phyloP scores from a whole-genome alignment of 208 protist species.

The Wallacemonas sp. region DNA sequence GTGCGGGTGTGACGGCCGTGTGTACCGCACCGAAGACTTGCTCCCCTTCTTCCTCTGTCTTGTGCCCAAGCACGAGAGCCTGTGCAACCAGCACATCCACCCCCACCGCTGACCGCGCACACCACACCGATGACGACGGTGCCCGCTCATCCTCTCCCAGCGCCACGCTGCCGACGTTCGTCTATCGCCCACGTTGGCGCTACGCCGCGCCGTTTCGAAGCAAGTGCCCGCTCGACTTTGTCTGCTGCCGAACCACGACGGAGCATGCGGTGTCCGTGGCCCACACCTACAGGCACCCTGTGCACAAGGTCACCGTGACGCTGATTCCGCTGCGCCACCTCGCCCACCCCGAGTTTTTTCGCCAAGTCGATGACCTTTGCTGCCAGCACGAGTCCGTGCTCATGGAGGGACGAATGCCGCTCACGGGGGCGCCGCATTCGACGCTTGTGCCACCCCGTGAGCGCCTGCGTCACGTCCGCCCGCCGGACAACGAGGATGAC shows the following conservation, averaged over 20 bases:
- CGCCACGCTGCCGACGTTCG: constrained; percentile 20
- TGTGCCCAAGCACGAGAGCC: too few species aligned
- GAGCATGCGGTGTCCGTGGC: constrained; percentile 40
- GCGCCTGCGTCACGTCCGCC: constrained; percentile 20
- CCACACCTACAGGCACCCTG: constrained; percentile 58
- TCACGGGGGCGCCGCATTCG: constrained; percentile 56
- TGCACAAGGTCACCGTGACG: constrained; percentile 53
- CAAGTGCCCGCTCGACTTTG: constrained; percentile 50
- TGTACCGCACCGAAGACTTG: too few species aligned
- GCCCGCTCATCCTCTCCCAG: too few species aligned
- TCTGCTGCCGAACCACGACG: constrained; percentile 29
- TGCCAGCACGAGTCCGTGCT: constrained; percentile 81
- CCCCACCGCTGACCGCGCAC: too few species aligned
- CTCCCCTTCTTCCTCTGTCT: too few species aligned
- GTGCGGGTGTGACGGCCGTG: too few species aligned
- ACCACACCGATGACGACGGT: too few species aligned
- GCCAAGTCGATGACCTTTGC: constrained; percentile 77
- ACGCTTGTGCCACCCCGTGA: constrained; percentile 72
- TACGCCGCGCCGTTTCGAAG: constrained; percentile 66
- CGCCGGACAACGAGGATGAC: constrained; percentile 62
- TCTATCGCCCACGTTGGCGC: constrained; percentile 45
- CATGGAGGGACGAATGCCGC: constrained; percentile 80
- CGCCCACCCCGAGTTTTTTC: constrained; percentile 80
- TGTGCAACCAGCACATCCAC: too few species aligned
- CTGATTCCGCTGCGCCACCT: constrained; percentile 80